Conservation (phyloP, 805 yeast species). For the Torulaspora quercuum region DNA sequence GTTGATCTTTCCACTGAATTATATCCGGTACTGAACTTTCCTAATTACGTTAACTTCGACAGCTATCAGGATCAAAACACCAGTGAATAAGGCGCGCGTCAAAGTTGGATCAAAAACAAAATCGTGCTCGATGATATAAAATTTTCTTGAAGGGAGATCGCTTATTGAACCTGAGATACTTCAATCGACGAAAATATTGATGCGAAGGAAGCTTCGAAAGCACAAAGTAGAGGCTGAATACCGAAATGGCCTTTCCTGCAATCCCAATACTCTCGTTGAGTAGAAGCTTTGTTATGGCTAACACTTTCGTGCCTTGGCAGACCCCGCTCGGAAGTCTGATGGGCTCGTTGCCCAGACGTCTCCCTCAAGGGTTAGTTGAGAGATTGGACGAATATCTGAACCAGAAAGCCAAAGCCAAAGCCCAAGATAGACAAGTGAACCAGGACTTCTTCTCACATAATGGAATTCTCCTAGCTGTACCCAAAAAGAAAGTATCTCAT, state of each 20-base stretch:
- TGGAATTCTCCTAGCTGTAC: constrained; percentile 84
- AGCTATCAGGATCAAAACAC: no score
- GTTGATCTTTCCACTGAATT: no score
- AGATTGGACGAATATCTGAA: constrained; percentile 8
- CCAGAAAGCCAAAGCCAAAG: background rate
- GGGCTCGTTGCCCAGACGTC: constrained; percentile 8
- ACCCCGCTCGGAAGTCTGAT: constrained; percentile 4
- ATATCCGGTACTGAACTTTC: no score
- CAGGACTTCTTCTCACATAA: constrained; percentile 48
- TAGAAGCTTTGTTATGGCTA: constrained; percentile 2
- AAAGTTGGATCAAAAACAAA: no score
- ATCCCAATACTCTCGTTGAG: background rate
- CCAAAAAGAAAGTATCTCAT: constrained; percentile 90
- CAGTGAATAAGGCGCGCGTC: no score
- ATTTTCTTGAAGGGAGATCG: no score
- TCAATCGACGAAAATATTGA: no score
- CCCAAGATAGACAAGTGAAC: background rate
- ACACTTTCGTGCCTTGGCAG: constrained; percentile 7
- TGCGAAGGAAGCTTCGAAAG: no score
- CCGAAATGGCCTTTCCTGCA: background rate
- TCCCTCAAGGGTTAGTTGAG: constrained; percentile 11
- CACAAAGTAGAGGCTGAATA: no score
- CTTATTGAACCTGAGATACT: no score
- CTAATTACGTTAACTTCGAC: no score
- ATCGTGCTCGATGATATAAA: no score